phyloP scores from a whole-genome alignment of 129 eudicot genomes.

The Artemisia annua region DNA sequence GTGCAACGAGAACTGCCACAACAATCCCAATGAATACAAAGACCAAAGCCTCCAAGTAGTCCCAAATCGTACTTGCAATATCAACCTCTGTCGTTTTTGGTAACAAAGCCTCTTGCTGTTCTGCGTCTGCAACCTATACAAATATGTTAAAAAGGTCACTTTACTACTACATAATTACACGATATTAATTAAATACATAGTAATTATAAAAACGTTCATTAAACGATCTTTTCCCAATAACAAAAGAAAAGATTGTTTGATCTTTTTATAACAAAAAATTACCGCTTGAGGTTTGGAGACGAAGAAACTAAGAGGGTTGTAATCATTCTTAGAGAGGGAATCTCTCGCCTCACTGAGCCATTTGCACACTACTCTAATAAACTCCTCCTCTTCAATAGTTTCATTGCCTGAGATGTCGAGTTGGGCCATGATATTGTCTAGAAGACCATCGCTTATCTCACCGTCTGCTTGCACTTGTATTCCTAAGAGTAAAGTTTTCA shows the following conservation, averaged over 20 bases:
- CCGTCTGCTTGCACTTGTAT: conserved; percentile 56
- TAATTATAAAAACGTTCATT: too few species aligned
- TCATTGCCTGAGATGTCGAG: conserved; percentile 52
- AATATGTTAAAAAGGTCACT: not conserved
- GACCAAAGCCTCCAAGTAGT: conserved; percentile 43
- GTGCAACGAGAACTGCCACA: conserved; percentile 37
- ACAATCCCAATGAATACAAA: conserved; percentile 40
- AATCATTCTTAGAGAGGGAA: conserved; percentile 27
- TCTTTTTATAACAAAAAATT: not conserved
- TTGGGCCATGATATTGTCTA: conserved; percentile 43
- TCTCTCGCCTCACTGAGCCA: conserved; percentile 43
- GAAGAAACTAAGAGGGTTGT: conserved; percentile 33
- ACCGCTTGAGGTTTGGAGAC: conserved; percentile 20
- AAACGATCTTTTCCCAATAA: not conserved
- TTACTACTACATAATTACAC: not conserved
- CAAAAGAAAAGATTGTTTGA: not conserved
- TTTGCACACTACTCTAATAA: conserved; percentile 37
- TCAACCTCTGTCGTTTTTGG: not conserved
- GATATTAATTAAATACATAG: too few species aligned
- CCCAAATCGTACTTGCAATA: conserved; percentile 27
- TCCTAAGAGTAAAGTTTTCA: conserved; percentile 59
- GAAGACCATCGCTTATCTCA: conserved; percentile 35
- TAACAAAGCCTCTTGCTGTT: conserved; percentile 41
- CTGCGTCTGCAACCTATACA: conserved; percentile 34
- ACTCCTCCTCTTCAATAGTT: conserved; percentile 48